Conservation (phyloP, 176 grass and related monocot genomes). For the Oryza officinalis region DNA sequence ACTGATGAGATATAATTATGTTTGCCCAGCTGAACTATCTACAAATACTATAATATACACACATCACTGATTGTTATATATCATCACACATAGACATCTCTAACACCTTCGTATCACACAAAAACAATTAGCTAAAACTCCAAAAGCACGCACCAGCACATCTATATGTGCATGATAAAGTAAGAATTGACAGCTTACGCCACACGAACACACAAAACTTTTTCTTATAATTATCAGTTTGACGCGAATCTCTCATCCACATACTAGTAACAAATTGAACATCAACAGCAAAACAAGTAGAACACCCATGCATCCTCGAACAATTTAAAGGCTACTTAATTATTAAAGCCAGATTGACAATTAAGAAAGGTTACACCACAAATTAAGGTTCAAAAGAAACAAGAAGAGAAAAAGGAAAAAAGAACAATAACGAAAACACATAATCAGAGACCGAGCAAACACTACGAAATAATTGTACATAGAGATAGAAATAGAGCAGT, state of each 20-base stretch:
- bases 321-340: conserved; percentile 20
- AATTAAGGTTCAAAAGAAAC: conserved; percentile 49
- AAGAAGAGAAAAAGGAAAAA: conserved; percentile 12
- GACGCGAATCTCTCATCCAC: conserved; percentile 42
- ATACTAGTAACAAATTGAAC: conserved; percentile 11
- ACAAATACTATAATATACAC: conserved; percentile 46
- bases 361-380: conserved; percentile 52
- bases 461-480: conserved; percentile 70
- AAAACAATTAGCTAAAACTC: conserved; percentile 43
- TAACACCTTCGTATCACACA: conserved; percentile 51
- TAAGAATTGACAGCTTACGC: conserved; percentile 62
- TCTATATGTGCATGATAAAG: conserved; percentile 44
- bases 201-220: conserved; percentile 38
- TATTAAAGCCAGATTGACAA: conserved; percentile 46
- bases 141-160: conserved; percentile 31
- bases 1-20: conserved; percentile 30
- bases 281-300: conserved; percentile 46
- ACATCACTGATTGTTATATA: conserved; percentile 32
- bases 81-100: conserved; percentile 37
- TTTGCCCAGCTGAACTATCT: conserved; percentile 21
- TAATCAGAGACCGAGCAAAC: conserved; percentile 47
- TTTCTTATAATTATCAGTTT: conserved; percentile 38
- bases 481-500: conserved; percentile 50
- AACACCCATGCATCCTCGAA: conserved; percentile 23
- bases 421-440: conserved; percentile 39